Conservation (phyloP, 805 yeast species). For the Wickerhamiella parazyma region DNA sequence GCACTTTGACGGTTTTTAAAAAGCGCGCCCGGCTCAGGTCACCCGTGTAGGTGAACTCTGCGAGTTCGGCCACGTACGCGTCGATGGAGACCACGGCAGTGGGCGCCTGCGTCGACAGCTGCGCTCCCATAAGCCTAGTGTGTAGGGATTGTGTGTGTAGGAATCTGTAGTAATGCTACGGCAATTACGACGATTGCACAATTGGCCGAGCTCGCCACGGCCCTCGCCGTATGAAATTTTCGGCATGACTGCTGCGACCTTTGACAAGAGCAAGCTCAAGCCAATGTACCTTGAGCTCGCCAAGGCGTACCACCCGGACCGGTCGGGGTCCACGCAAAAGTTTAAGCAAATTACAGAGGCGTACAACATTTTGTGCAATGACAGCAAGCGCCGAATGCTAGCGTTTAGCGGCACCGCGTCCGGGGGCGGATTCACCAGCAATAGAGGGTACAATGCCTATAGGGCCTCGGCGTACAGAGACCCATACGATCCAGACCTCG, state of each 20-base stretch:
- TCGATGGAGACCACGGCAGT: conserved; percentile 84
- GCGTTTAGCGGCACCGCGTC: no score
- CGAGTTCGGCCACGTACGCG: conserved; percentile 73
- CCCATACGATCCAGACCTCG: conserved; percentile 4
- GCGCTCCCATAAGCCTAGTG: conserved; percentile 58
- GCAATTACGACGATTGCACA: not conserved
- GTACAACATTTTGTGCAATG: conserved; percentile 40
- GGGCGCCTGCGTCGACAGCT: conserved; percentile 73
- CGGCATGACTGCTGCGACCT: conserved; percentile 27
- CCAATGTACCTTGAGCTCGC: conserved; percentile 45
- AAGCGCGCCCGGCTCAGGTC: conserved; percentile 63
- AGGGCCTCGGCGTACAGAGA: not conserved
- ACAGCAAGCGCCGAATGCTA: conserved; percentile 28
- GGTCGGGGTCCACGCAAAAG: conserved; percentile 19
- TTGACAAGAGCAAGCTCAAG: conserved; percentile 32
- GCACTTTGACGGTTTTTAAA: conserved; percentile 70
- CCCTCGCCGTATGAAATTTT: conserved; percentile 69
- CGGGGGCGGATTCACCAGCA: no score
- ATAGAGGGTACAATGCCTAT: no score
- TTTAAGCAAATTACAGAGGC: conserved; percentile 47
- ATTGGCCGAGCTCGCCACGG: conserved; percentile 43
- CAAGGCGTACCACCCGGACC: conserved; percentile 74
- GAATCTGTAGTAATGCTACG: not conserved
- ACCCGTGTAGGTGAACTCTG: conserved; percentile 58
- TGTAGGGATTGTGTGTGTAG: no score